Base-by-base conservation (phyloP, 768 basidiomycete species). In the Auriscalpium microsporum region DNA sequence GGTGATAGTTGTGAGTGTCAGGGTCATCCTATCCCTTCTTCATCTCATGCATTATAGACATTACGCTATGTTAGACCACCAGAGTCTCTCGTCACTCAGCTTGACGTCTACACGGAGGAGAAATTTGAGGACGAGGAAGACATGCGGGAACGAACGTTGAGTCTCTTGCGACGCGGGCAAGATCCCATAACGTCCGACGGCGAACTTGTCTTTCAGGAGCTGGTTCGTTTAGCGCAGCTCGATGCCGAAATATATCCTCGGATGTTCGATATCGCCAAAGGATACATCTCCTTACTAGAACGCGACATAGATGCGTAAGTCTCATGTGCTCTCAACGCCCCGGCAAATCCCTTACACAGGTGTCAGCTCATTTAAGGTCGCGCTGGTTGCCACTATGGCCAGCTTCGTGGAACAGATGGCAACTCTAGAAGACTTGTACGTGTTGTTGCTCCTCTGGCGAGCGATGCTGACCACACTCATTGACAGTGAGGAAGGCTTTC, bases 71-170 rank as follows among this genome's bases (percentile, higher is more conserved):
- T 83, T 40, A 78, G 80, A 62, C 89, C 90, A 1, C 87, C 90
- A 8, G 90, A 87, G n/a, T 67, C 62, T 4, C 70, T 95, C n/a
- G 65, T 87, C n/a, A 86, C 77, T 0, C 93, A 94, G 62, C 70
- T 94, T 7, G 80, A 86, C 58, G 76, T 90, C 28, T 95, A 93
- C 62, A 78, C 81, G 0, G 92, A 95, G 58, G 92, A 94, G 67
- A 89, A 90, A 62, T 88, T 85, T 46, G 92, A 94, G 63, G 93
- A 96, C 65, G 87, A 90, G 66, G 84, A 88, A 64, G 89, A 94
- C 50, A 77, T 90, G 69, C 82, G 83, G 40, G 84, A 93, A 59
- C 78, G 82, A 37, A 73, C 80, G 38, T 75, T 68, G n/a, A 70
- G 61, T 53, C 64, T 69, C 37, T 67, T 75, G 44, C 59, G 58